Evolutionary conservation across 306 rosid genomes (phyloP).

Genomic region (Dalbergia cultrata): DNA sequence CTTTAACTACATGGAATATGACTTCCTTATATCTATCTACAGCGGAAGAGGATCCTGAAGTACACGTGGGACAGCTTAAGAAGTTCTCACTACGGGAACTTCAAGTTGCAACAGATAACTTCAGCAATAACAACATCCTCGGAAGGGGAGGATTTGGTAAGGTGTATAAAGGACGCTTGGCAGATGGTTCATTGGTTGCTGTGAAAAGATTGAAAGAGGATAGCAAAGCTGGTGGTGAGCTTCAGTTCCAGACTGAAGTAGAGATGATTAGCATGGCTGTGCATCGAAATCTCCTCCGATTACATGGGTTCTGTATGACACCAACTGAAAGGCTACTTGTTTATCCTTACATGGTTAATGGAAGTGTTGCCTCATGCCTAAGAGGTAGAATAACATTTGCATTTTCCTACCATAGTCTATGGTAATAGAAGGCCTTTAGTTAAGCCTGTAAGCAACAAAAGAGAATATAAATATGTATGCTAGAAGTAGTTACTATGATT

Average conservation of each 20-base stretch:
- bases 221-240: conserved; percentile 89
- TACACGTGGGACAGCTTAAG: too few species aligned
- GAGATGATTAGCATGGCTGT: conserved; percentile 91
- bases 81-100: too few species aligned
- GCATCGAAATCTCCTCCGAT: conserved; percentile 78
- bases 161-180: background rate
- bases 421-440: background rate
- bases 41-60: too few species aligned
- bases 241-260: conserved; percentile 85
- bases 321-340: conserved; percentile 87
- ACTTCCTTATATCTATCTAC: too few species aligned
- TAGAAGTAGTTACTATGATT: too few species aligned
- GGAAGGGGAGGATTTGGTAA: conserved; percentile 79
- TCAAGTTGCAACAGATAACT: too few species aligned
- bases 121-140: too few species aligned
- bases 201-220: conserved; percentile 57
- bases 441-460: too few species aligned
- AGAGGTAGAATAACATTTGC: conserved; percentile 34
- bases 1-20: too few species aligned
- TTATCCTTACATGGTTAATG: conserved; percentile 83
- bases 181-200: too few species aligned
- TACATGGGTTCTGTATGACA: conserved; percentile 83
- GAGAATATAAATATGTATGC: background rate
- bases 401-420: background rate
- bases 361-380: conserved; percentile 84